These are phyloP conservation scores for Dalbergia cultrata DNA, from an alignment of 306 rosid genomes.

Conservation along the genomic window DNA sequence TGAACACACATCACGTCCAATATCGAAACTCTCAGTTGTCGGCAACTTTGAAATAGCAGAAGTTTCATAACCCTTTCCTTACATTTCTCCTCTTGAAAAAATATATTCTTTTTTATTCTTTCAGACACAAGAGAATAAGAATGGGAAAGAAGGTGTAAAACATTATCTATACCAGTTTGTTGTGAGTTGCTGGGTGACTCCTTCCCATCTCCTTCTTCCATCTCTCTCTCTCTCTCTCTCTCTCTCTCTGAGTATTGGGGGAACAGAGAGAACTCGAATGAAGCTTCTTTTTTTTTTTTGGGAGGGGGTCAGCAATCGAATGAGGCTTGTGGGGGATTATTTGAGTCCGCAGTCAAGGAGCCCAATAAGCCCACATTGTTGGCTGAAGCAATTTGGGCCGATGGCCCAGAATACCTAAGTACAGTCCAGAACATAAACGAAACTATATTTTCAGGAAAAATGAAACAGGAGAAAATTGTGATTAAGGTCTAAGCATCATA, in stretches of 20 bases:
- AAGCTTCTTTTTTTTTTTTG: not conserved
- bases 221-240: slow-evolving; percentile 18
- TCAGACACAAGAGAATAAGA: not conserved
- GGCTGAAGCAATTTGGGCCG: not conserved
- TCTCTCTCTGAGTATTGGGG: not conserved
- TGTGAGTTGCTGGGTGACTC: slow-evolving; percentile 72
- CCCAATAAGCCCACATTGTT: not conserved
- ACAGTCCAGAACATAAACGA: not conserved
- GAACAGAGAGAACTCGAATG: not conserved
- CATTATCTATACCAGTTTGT: slow-evolving; percentile 57
- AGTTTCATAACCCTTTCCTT: slow-evolving; percentile 1
- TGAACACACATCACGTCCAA: not conserved
- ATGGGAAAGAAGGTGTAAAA: not conserved
- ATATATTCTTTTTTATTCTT: not conserved
- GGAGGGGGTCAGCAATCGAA: too few relatives aligned
- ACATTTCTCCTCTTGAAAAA: too few relatives aligned
- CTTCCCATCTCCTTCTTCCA: slow-evolving; percentile 51
- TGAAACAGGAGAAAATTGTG: not conserved
- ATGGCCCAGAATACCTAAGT: not conserved
- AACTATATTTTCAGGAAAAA: not conserved
- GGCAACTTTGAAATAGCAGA: slow-evolving; percentile 3
- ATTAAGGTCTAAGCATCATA: not conserved
- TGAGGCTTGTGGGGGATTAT: not conserved
- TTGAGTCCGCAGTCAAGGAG: not conserved
- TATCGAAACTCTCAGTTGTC: not conserved